These are phyloP conservation scores for Penicillium sp. DNA, from an alignment of 2,329 filamentous ascomycete species.

Conservation along the genomic window DNA sequence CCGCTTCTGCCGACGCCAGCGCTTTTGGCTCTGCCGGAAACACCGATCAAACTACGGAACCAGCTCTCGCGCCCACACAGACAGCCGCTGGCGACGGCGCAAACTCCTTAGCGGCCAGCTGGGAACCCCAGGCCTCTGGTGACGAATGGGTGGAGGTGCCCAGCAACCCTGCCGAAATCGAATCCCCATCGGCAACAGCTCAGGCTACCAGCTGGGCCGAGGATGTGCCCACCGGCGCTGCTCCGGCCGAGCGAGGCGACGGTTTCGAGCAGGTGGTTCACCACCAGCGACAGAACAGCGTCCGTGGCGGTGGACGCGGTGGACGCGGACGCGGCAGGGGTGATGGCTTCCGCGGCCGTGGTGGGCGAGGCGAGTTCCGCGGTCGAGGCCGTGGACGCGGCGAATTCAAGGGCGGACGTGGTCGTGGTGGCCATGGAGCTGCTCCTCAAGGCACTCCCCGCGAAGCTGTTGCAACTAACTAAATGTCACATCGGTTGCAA, in stretches of 20 bases:
- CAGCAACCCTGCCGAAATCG: conserved; percentile 66
- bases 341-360: conserved; percentile 15
- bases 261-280: conserved; percentile 34
- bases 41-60: conserved; percentile 20
- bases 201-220: conserved; percentile 73
- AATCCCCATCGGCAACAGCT: conserved; percentile 55
- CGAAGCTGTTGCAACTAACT: conserved; percentile 21
- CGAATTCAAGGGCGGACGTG: conserved; percentile 29
- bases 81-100: conserved; percentile 41
- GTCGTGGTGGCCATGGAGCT: conserved; percentile 23
- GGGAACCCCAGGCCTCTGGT: conserved; percentile 52
- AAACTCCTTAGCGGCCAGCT: conserved; percentile 49
- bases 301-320: conserved; percentile 32
- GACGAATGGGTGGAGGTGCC: conserved; percentile 75
- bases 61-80: conserved; percentile 32
- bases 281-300: conserved; percentile 32
- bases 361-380: conserved; percentile 27
- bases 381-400: conserved; percentile 35
- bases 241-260: conserved; percentile 27
- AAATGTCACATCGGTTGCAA: too few relatives aligned
- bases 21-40: conserved; percentile 16
- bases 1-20: conserved; percentile 57
- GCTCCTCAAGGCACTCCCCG: conserved; percentile 25
- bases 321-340: conserved; percentile 36
- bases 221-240: conserved; percentile 59